Evolutionary conservation across 139 green algal species (phyloP).

Genomic region (Tetradesmus obliquus): DNA sequence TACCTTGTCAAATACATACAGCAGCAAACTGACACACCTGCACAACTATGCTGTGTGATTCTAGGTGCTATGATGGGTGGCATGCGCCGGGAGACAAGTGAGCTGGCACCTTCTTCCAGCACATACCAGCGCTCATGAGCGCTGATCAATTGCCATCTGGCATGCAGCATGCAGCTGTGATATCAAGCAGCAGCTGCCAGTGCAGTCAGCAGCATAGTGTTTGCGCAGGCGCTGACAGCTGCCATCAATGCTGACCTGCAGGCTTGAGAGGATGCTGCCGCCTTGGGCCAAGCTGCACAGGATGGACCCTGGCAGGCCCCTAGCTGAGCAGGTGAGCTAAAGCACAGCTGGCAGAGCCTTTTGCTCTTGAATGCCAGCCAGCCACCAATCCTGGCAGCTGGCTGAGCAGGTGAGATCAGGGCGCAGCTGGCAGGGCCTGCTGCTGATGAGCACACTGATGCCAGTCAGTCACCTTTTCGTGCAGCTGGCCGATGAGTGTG

Average conservation of each 20-base stretch:
- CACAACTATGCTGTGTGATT: not conserved
- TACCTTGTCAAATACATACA: not conserved
- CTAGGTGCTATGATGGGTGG: conserved; percentile 67
- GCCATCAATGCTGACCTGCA: not conserved
- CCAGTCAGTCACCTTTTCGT: too few species aligned
- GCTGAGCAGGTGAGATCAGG: too few species aligned
- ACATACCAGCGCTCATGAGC: too few species aligned
- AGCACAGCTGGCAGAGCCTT: not conserved
- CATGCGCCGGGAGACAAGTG: conserved; percentile 52
- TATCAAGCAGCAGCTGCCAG: not conserved
- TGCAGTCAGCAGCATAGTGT: too few species aligned
- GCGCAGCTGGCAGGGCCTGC: too few species aligned
- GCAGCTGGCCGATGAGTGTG: too few species aligned
- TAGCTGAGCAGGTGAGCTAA: conserved; percentile 47
- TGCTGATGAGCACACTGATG: too few species aligned
- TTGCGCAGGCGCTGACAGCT: not conserved
- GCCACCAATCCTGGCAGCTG: too few species aligned
- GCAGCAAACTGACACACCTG: not conserved
- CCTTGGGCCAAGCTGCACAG: conserved; percentile 49
- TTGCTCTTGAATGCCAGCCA: too few species aligned
- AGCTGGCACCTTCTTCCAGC: not conserved
- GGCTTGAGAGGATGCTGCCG: conserved; percentile 53
- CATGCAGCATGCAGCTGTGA: not conserved
- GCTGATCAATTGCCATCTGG: too few species aligned
- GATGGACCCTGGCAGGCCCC: conserved; percentile 50